A percentile compares a stretch with the other conserved stretches of the same genome.
Conservation (phyloP, 352 stramenopile genomes). For the Globisporangium sylvaticum region DNA sequence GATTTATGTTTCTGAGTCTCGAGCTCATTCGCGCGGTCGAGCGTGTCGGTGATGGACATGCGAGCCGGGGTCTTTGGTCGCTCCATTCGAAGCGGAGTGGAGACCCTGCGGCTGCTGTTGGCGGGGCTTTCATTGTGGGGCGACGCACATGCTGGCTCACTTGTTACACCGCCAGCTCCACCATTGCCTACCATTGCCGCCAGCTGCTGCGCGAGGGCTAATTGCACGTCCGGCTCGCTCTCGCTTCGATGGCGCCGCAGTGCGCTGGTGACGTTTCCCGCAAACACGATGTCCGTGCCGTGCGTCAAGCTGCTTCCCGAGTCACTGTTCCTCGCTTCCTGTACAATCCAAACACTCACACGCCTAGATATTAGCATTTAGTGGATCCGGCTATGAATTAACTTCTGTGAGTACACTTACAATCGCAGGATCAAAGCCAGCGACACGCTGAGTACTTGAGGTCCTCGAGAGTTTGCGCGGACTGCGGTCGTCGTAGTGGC, state of each 20-base stretch:
- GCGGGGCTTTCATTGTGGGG: not conserved
- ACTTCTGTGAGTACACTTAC: constrained; percentile 19
- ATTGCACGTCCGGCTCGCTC: constrained; percentile 31
- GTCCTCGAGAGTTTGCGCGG: constrained; percentile 25
- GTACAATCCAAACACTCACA: not conserved
- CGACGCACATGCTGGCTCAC: not conserved
- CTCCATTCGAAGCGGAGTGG: constrained; percentile 14
- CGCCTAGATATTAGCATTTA: not conserved
- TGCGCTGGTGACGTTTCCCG: constrained; percentile 84
- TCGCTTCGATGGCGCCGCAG: constrained; percentile 69
- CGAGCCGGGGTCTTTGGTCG: constrained; percentile 53
- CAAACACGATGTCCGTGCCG: constrained; percentile 85
- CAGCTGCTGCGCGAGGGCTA: constrained; percentile 6
- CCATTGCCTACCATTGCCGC: not conserved
- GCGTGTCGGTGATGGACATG: constrained; percentile 76
- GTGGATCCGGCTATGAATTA: no score
- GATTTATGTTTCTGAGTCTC: constrained; percentile 59
- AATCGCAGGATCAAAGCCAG: constrained; percentile 5
- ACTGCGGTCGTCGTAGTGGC: constrained; percentile 17
- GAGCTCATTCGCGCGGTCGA: constrained; percentile 65
- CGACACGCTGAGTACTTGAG: constrained; percentile 22
- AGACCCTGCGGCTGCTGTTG: not conserved
- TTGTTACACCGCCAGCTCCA: not conserved
- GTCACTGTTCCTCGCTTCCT: constrained; percentile 36
- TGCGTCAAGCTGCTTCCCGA: constrained; percentile 83